Conservation (phyloP, 202 grass and related monocot species). For the Panicum virgatum region DNA sequence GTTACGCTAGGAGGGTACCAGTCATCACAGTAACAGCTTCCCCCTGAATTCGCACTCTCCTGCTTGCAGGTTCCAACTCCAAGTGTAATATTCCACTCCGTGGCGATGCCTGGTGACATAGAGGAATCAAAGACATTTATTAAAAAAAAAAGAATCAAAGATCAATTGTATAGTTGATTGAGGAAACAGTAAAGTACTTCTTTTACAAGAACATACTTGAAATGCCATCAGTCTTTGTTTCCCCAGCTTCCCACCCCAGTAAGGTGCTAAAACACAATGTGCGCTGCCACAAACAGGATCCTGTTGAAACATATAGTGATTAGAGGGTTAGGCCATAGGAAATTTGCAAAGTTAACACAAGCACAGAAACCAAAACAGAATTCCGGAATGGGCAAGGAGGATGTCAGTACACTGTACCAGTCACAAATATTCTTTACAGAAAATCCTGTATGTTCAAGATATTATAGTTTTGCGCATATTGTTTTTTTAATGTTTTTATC, state of each 20-base stretch:
- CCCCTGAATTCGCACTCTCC: constrained; percentile 63
- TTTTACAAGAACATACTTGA: constrained; percentile 54
- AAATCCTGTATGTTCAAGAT: no score
- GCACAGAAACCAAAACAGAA: background rate
- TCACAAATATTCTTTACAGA: background rate
- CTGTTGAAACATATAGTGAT: constrained; percentile 39
- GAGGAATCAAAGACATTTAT: no score
- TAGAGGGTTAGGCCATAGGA: background rate
- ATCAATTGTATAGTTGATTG: background rate
- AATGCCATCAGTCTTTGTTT: constrained; percentile 63
- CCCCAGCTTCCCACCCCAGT: constrained; percentile 68
- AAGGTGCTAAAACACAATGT: constrained; percentile 74
- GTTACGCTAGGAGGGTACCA: constrained; percentile 51
- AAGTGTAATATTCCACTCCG: constrained; percentile 69
- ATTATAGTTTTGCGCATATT: no score
- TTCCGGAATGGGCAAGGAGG: background rate
- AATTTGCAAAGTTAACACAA: background rate
- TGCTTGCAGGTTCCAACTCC: constrained; percentile 39
- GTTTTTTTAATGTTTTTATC: no score
- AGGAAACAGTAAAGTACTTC: background rate
- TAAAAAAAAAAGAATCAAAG: background rate
- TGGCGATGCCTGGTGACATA: constrained; percentile 59
- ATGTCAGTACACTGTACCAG: background rate
- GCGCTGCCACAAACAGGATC: constrained; percentile 82
- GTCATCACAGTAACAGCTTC: constrained; percentile 74